phyloP scores from a whole-genome alignment of 352 stramenopile species.

The Globisporangium mamillatum region DNA sequence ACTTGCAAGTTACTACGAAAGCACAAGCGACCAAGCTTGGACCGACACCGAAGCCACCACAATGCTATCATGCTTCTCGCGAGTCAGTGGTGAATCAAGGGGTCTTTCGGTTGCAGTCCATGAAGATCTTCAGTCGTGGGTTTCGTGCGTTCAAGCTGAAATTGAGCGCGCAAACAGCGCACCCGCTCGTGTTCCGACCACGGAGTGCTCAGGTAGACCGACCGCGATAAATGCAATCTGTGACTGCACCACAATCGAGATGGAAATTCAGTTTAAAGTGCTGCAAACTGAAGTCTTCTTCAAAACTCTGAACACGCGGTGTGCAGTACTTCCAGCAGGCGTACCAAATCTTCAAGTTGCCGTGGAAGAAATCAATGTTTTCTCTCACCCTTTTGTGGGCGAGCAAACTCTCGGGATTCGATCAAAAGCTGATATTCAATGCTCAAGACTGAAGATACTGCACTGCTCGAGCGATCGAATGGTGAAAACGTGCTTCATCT shows the following conservation, averaged over 20 bases:
- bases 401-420: conserved; percentile 56
- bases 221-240: neutral
- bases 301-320: conserved; percentile 29
- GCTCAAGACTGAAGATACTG: conserved; percentile 48
- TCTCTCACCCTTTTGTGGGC: conserved; percentile 45
- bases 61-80: conserved; percentile 1
- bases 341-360: conserved; percentile 43
- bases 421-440: conserved; percentile 64
- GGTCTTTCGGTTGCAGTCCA: neutral
- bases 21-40: neutral
- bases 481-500: conserved; percentile 43
- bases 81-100: conserved; percentile 15
- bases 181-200: neutral
- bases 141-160: conserved; percentile 18
- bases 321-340: conserved; percentile 41
- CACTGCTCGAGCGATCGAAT: conserved; percentile 24
- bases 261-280: conserved; percentile 67
- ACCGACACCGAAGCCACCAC: neutral
- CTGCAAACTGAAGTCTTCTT: conserved; percentile 40
- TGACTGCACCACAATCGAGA: conserved; percentile 28
- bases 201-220: neutral
- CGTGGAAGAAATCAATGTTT: conserved; percentile 57
- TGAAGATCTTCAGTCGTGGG: conserved; percentile 16
- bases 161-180: neutral
- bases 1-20: neutral